Evolutionary conservation across 495 filamentous ascomycete genomes (phyloP).

Genomic region (Barbatosphaeria neglecta): DNA sequence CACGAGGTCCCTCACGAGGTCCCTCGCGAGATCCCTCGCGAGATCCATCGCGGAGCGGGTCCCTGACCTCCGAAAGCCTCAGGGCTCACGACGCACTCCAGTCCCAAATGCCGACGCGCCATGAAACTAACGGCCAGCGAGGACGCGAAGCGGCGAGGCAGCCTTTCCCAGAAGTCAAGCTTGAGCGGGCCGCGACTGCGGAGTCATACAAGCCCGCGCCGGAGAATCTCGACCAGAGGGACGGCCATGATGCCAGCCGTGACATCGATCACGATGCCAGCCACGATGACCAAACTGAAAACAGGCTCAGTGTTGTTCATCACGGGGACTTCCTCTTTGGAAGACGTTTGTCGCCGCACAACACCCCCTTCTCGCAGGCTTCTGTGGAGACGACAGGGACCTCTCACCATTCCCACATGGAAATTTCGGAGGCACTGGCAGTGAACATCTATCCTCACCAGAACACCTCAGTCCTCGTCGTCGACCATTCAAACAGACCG

Average conservation of each 20-base stretch:
- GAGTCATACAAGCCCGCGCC: constrained; percentile 16
- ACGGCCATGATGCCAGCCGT: neutral
- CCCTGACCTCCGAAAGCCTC: constrained; percentile 55
- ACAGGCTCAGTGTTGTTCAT: constrained; percentile 29
- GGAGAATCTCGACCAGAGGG: neutral
- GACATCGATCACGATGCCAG: constrained; percentile 3
- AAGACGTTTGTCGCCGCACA: constrained; percentile 37
- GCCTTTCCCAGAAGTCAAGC: constrained; percentile 15
- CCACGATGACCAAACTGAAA: constrained; percentile 11
- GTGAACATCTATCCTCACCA: constrained; percentile 79
- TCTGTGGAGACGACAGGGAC: constrained; percentile 46
- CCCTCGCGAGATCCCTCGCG: constrained; percentile 13
- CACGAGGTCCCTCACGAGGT: constrained; percentile 54
- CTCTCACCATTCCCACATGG: constrained; percentile 26
- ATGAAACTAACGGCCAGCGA: constrained; percentile 11
- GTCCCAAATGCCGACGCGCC: constrained; percentile 15
- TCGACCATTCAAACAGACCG: constrained; percentile 51
- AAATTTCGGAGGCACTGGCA: constrained; percentile 67
- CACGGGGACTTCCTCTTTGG: constrained; percentile 45
- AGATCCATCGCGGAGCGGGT: constrained; percentile 33
- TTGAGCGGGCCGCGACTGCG: constrained; percentile 14
- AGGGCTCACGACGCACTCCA: constrained; percentile 43
- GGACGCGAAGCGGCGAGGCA: constrained; percentile 14
- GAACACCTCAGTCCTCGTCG: constrained; percentile 68
- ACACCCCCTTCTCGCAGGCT: constrained; percentile 46